phyloP scores from a whole-genome alignment of 306 rosid species.

The Boehmeria nivea region DNA sequence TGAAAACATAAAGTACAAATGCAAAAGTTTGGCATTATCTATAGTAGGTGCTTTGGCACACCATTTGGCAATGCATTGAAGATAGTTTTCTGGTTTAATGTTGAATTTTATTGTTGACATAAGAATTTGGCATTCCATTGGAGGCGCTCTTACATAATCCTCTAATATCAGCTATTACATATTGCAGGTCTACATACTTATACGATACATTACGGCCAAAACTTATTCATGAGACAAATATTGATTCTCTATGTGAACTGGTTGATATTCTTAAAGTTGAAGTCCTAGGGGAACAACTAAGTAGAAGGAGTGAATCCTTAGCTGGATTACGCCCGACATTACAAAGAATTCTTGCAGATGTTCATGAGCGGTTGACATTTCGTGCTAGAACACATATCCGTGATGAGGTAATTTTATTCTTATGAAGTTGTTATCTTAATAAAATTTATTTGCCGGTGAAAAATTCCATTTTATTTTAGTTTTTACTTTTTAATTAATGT shows the following conservation, averaged over 20 bases:
- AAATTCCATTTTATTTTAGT: slow-evolving; percentile 1
- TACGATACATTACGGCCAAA: slow-evolving; percentile 93
- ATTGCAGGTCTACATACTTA: slow-evolving; percentile 77
- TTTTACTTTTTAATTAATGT: neutral
- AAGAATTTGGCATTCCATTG: too few species aligned
- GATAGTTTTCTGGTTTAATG: too few species aligned
- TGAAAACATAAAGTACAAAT: too few species aligned
- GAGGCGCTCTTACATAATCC: neutral
- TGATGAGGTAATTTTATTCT: slow-evolving; percentile 69
- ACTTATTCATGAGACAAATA: slow-evolving; percentile 89
- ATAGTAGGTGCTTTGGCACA: too few species aligned
- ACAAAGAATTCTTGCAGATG: slow-evolving; percentile 92
- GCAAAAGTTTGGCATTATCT: too few species aligned
- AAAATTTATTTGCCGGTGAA: slow-evolving; percentile 2
- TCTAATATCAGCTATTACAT: slow-evolving; percentile 11
- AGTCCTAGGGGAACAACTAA: slow-evolving; percentile 79
- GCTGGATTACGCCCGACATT: slow-evolving; percentile 85
- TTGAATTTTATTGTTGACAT: too few species aligned
- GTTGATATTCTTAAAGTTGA: slow-evolving; percentile 93
- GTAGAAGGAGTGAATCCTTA: slow-evolving; percentile 69
- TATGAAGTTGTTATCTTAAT: too few species aligned
- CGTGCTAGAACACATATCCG: slow-evolving; percentile 92
- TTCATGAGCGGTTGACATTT: slow-evolving; percentile 91
- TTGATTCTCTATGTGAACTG: slow-evolving; percentile 90
- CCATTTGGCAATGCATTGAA: too few species aligned